Base-by-base conservation (phyloP, 805 yeast species). In the Starmera caribaea region DNA sequence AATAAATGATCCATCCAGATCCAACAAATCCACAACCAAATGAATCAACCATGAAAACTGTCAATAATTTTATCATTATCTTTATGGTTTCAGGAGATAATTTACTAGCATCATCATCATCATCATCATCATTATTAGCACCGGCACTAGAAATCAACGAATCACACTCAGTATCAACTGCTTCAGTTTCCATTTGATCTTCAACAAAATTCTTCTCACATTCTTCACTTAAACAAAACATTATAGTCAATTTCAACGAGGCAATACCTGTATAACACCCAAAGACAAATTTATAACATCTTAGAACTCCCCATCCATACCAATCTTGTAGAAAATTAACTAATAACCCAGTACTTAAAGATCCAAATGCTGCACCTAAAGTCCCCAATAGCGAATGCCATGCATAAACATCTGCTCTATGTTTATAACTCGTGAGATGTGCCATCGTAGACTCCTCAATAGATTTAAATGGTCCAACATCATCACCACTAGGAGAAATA, bases 21-120 rank as follows among this genome's bases (percentile, higher is more conserved):
- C 95, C 79, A 87, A 87, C 82, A 58, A 88, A 82, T 1, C 96
- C 96, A 46, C 76, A 78, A 0, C 95, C 96, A 37, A 88, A 69
- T 2, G 96, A 86, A 58, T 88, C 97, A 27, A 85, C 53, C 78
- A 85, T 84, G 54, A 88, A 89, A 14, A 81, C 68, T 7, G 71
- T 56, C 17, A 80, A 58, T 5, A 81, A 61, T 38, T 70, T 69
- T 16, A 69, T 56, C 36, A 80, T 53, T 8, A 71, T 61, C 8
- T 62, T 48, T 9, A 56, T 59, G 0, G 82, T 67, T 14, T 63
- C 60, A 8, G 63, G 54, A 0, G 81, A 68, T 8, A 63, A 36
- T 8, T 17, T 28, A 5, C 42, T 31, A 3, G 41, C n/a, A 5
- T 24, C 36, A 11, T 37, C 38, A 12, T 13, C 26, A 7, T 42